Evolutionary conservation across 495 filamentous ascomycete genomes (phyloP).

Genomic region (Trichoderma erinaceum): DNA sequence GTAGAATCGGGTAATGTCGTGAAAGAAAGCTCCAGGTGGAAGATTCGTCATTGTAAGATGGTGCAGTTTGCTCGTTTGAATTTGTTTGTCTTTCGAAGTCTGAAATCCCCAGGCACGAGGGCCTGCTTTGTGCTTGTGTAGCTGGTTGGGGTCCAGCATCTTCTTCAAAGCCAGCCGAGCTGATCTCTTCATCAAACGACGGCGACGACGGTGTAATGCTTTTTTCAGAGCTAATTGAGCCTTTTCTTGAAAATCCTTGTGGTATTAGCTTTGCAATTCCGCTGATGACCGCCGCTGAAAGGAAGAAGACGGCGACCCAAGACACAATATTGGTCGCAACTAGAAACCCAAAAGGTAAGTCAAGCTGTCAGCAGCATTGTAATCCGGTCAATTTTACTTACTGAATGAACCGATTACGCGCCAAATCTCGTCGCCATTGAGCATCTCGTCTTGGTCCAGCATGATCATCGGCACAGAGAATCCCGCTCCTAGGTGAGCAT

Average conservation of each 20-base stretch:
- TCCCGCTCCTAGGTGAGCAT: slow-evolving; percentile 15
- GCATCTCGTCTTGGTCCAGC: slow-evolving; percentile 12
- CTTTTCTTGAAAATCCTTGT: background rate
- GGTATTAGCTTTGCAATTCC: background rate
- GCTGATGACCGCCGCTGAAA: background rate
- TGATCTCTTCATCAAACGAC: background rate
- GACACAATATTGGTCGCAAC: slow-evolving; percentile 12
- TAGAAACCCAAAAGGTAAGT: background rate
- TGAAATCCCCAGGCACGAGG: background rate
- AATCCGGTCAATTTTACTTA: background rate
- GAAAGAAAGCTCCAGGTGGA: slow-evolving; percentile 7
- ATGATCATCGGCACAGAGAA: slow-evolving; percentile 18
- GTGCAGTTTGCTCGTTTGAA: background rate
- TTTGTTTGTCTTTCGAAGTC: background rate
- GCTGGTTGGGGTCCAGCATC: background rate
- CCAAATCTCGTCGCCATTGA: slow-evolving; percentile 7
- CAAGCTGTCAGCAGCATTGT: background rate
- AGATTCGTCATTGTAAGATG: background rate
- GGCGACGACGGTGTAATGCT: background rate
- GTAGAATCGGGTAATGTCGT: slow-evolving; percentile 23
- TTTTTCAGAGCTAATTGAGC: background rate
- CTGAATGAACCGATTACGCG: slow-evolving; percentile 13
- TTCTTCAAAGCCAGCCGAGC: background rate
- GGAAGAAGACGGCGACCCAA: slow-evolving; percentile 6
- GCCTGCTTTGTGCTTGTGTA: background rate